These are phyloP conservation scores for Alloascoidea hylecoeti DNA, from an alignment of 805 yeast species.

Conservation along the genomic window DNA sequence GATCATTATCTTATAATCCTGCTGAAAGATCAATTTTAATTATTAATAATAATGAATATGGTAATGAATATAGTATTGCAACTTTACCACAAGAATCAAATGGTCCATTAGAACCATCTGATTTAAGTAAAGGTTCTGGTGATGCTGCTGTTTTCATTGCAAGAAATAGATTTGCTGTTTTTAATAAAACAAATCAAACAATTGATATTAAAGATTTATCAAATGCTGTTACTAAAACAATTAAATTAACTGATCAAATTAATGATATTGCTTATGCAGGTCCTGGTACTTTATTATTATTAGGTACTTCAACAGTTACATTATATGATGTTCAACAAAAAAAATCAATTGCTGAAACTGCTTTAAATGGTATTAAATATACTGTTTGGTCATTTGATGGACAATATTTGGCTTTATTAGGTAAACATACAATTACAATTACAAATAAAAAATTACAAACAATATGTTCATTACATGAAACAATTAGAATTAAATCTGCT, in stretches of 20 bases:
- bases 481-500: constrained; percentile 91
- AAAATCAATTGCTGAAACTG: constrained; percentile 54
- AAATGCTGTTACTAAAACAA: constrained; percentile 69
- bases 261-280: constrained; percentile 57
- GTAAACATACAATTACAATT: constrained; percentile 86
- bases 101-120: constrained; percentile 91
- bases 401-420: constrained; percentile 71
- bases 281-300: constrained; percentile 69
- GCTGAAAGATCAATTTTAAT: constrained; percentile 79
- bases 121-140: constrained; percentile 66
- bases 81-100: constrained; percentile 74
- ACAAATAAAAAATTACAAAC: constrained; percentile 68
- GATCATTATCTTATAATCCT: constrained; percentile 81
- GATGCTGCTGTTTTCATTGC: constrained; percentile 84
- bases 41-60: constrained; percentile 42
- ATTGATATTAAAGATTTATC: constrained; percentile 75
- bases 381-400: constrained; percentile 84
- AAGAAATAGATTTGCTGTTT: constrained; percentile 85
- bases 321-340: constrained; percentile 90
- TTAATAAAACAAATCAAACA: constrained; percentile 44
- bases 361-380: constrained; percentile 72
- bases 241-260: constrained; percentile 42
- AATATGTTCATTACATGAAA: constrained; percentile 83
- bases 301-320: constrained; percentile 60
- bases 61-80: constrained; percentile 58